Conservation (phyloP, 805 yeast genomes). For the Suhomyces sp. region DNA sequence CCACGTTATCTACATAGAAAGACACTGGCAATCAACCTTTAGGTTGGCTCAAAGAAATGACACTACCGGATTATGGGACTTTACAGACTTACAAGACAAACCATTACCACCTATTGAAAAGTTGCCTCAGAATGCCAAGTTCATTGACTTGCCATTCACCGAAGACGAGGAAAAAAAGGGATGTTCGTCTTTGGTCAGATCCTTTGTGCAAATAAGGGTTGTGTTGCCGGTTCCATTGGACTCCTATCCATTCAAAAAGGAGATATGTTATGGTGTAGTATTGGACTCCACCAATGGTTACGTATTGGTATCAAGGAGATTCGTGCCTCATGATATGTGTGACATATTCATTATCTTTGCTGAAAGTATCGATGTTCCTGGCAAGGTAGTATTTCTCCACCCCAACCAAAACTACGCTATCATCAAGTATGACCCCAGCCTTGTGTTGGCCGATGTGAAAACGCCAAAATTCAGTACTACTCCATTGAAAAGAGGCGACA, state of each 20-base stretch:
- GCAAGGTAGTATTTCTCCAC: slow-evolving; percentile 75
- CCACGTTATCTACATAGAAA: slow-evolving; percentile 67
- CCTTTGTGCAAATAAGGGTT: slow-evolving; percentile 70
- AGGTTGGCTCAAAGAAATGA: slow-evolving; percentile 64
- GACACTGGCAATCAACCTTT: slow-evolving; percentile 80
- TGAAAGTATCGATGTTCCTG: slow-evolving; percentile 79
- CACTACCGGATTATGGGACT: slow-evolving; percentile 56
- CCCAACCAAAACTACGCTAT: slow-evolving; percentile 86
- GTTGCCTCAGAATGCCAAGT: slow-evolving; percentile 62
- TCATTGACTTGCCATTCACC: slow-evolving; percentile 60
- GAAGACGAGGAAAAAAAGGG: slow-evolving; percentile 41
- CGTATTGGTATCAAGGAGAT: slow-evolving; percentile 71
- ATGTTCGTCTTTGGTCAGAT: slow-evolving; percentile 56
- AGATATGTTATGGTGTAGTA: slow-evolving; percentile 72
- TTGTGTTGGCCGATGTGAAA: slow-evolving; percentile 66
- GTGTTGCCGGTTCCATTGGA: slow-evolving; percentile 70
- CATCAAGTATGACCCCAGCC: slow-evolving; percentile 72
- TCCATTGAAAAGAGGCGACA: slow-evolving; percentile 72
- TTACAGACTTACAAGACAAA: slow-evolving; percentile 50
- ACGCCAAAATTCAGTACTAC: slow-evolving; percentile 60
- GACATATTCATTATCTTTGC: slow-evolving; percentile 80
- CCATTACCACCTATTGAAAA: slow-evolving; percentile 56
- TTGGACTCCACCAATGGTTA: slow-evolving; percentile 79
- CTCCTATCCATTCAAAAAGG: slow-evolving; percentile 61
- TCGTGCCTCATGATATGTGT: slow-evolving; percentile 78